Base-by-base conservation (phyloP, 2,329 filamentous ascomycete genomes). In the Fusarium transvaalense region DNA sequence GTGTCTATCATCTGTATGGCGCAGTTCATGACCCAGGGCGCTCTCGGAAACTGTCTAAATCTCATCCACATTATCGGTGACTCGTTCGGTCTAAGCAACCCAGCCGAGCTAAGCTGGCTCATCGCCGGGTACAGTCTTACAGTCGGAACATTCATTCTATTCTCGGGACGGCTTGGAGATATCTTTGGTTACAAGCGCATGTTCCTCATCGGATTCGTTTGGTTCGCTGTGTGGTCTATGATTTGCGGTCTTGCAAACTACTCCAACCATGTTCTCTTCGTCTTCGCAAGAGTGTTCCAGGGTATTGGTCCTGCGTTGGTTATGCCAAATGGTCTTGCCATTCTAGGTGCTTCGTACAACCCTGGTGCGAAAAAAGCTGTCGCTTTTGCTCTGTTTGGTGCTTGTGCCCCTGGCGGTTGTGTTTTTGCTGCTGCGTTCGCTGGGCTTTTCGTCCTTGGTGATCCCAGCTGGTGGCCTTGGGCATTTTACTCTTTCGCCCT, bases 241-340 rank as follows among this genome's bases (percentile, higher is more conserved):
- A 64, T 85, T 2, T 81, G 80, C 6, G 87, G 86, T 0, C 57
- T 81, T 0, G 74, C 77, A 2, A 72, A 74, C 47, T 83, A 82
- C 58, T 80, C 79, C 7, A 76, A 75, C 54, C 76, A 75, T 54
- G 77, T 80, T 2, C 76, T 86, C 14, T 87, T 87, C 69, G 80
- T 85, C 61, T 78, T 84, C 35, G 80, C 81, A n/a, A 81, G 87
- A 8, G 85, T 83, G 0, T 74, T 89, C 4, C 87, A 89, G 64
- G 87, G 88, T 0, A 83, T 90, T 19, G 90, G 90, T 0, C 86
- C 88, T 0, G 88, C 89, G 1, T 80, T 92, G 34, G 78, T 84
- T 13, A 79, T 92, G 25, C 90, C 90, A 1, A 92, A 91, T 64
- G 88, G 82, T 0, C 77, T 92, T 23, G 89, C 88, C 4, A 81